These are phyloP conservation scores for Talaromyces atroroseus DNA, from an alignment of 2,329 filamentous ascomycete species.

Conservation along the genomic window DNA sequence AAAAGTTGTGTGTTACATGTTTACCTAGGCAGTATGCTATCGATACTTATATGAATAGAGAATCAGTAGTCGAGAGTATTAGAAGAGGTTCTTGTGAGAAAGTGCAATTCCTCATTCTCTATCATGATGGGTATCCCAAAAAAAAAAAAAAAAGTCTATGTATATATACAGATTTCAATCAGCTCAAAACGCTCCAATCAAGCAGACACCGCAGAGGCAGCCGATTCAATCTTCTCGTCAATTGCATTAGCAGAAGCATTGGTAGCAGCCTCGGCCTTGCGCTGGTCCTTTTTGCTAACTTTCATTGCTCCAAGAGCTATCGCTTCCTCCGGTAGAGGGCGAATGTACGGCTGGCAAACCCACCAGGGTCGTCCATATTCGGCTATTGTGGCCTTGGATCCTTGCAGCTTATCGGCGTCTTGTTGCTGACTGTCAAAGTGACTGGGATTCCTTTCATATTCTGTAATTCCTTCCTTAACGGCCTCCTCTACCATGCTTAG, in stretches of 20 bases:
- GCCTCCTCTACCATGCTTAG: constrained; percentile 68
- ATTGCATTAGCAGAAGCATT: not conserved
- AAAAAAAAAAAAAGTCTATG: not conserved
- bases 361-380: constrained; percentile 79
- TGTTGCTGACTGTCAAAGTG: constrained; percentile 26
- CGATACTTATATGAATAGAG: not conserved
- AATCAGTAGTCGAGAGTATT: not conserved
- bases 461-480: constrained; percentile 66
- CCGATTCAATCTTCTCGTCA: not conserved
- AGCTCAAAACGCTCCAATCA: not conserved
- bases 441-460: constrained; percentile 50
- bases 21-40: not conserved
- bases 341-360: constrained; percentile 81
- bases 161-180: not conserved
- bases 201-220: not conserved
- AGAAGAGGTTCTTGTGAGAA: not conserved
- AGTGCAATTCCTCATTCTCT: not conserved
- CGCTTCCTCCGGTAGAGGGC: constrained; percentile 83
- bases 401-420: constrained; percentile 29
- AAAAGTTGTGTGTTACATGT: not conserved
- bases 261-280: not conserved
- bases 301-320: constrained; percentile 72
- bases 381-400: constrained; percentile 58
- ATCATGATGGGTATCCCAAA: not conserved
- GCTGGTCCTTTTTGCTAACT: constrained; percentile 60